phyloP scores from a whole-genome alignment of 352 stramenopile genomes.

The Pythium sukuiense region DNA sequence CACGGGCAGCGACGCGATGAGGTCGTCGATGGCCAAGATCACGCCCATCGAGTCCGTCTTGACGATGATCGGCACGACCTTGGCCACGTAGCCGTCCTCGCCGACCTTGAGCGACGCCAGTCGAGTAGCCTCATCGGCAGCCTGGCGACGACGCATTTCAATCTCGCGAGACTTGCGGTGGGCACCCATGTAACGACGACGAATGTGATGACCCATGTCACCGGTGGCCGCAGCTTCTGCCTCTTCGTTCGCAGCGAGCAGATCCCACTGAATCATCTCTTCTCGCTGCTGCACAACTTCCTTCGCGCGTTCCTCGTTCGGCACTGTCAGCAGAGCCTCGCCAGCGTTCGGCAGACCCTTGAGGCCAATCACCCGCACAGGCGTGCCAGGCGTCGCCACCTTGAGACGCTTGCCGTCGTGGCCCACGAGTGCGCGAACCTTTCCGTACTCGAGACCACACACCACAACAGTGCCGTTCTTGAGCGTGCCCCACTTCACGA shows the following conservation, averaged over 20 bases:
- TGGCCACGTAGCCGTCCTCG: conserved; percentile 86
- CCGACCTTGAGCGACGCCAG: conserved; percentile 65
- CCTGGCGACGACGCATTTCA: conserved; percentile 63
- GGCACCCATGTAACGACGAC: conserved; percentile 54
- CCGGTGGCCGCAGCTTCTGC: conserved; percentile 45
- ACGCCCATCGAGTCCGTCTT: conserved; percentile 98
- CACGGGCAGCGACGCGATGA: conserved; percentile 69
- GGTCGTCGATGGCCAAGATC: conserved; percentile 91
- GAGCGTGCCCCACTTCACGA: conserved; percentile 98
- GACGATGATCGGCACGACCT: conserved; percentile 96
- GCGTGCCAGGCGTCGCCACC: conserved; percentile 86
- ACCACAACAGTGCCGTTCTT: conserved; percentile 94
- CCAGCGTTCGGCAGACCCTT: conserved; percentile 83
- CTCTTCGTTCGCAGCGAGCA: conserved; percentile 61
- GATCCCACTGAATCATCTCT: conserved; percentile 74
- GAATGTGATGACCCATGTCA: conserved; percentile 22
- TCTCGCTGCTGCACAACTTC: conserved; percentile 73
- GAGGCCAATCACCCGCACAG: conserved; percentile 88
- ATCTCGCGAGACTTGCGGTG: conserved; percentile 67
- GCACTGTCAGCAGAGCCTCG: conserved; percentile 71
- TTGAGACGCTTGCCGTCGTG: conserved; percentile 85
- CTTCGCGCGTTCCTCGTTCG: conserved; percentile 75
- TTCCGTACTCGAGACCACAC: conserved; percentile 93
- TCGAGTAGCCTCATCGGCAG: conserved; percentile 67
- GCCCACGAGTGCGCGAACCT: conserved; percentile 84